phyloP scores from a whole-genome alignment of 2,329 filamentous ascomycete genomes.

The Colletotrichum sp. region DNA sequence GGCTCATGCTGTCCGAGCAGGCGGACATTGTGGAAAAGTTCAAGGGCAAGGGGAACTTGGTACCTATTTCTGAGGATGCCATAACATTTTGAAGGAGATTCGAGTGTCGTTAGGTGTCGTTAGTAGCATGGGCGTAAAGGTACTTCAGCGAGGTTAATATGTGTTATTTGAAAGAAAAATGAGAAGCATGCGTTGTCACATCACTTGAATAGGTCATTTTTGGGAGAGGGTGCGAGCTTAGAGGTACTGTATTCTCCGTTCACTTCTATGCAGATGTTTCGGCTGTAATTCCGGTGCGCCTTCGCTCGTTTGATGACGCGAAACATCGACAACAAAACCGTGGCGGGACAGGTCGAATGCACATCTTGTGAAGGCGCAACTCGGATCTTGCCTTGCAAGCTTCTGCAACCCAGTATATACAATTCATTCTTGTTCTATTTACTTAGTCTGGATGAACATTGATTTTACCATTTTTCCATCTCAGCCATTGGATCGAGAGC shows the following conservation, averaged over 20 bases:
- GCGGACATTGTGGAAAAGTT: slow-evolving; percentile 55
- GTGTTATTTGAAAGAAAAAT: neutral
- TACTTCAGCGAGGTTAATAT: neutral
- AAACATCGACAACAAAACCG: too few relatives aligned
- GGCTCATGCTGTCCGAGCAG: slow-evolving; percentile 59
- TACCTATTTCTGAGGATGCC: slow-evolving; percentile 44
- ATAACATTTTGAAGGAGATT: slow-evolving; percentile 23
- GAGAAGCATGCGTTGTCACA: neutral
- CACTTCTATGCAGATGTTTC: too few relatives aligned
- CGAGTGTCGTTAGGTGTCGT: neutral
- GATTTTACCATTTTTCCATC: neutral
- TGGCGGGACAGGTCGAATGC: too few relatives aligned
- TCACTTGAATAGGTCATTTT: too few relatives aligned
- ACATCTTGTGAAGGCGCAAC: too few relatives aligned
- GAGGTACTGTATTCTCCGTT: too few relatives aligned
- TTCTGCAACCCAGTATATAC: neutral
- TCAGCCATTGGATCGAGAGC: neutral
- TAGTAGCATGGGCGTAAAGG: neutral
- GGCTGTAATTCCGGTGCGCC: too few relatives aligned
- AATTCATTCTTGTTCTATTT: neutral
- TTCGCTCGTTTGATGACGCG: too few relatives aligned
- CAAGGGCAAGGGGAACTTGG: slow-evolving; percentile 51
- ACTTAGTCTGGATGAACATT: neutral
- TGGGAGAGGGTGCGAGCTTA: too few relatives aligned
- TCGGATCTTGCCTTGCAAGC: neutral